Percentiles rank a stretch among this genome's conserved stretches.
These are phyloP conservation scores for Salisapilia sapeloensis DNA, from an alignment of 352 stramenopile species.

Conservation along the genomic window DNA sequence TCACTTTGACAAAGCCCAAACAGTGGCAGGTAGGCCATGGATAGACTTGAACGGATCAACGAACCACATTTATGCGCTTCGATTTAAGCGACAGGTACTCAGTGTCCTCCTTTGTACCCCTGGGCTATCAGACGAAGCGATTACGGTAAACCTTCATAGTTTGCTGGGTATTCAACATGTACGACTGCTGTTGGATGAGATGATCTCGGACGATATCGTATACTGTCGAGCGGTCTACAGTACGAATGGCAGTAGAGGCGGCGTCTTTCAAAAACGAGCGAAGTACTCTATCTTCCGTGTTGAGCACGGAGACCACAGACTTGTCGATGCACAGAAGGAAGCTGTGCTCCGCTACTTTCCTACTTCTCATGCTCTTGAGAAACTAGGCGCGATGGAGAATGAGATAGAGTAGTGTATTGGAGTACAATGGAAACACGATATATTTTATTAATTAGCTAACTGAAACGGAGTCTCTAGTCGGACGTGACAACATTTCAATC, in stretches of 20 bases:
- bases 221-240: constrained; percentile 25
- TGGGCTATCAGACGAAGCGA: constrained; percentile 31
- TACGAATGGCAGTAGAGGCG: too few species aligned
- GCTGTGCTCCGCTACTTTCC: neutral
- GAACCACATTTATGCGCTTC: constrained; percentile 31
- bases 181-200: constrained; percentile 40
- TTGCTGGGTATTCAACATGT: constrained; percentile 57
- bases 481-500: constrained; percentile 22
- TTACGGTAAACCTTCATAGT: constrained; percentile 60
- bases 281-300: neutral
- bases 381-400: neutral
- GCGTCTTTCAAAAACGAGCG: neutral
- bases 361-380: neutral
- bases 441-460: neutral
- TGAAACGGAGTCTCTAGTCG: constrained; percentile 7
- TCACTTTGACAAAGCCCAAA: constrained; percentile 38
- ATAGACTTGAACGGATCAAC: constrained; percentile 47
- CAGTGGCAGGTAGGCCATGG: constrained; percentile 48
- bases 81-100: constrained; percentile 59
- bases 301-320: neutral
- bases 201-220: constrained; percentile 38
- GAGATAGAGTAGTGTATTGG: neutral
- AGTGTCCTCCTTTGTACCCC: constrained; percentile 67
- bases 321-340: neutral
- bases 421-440: neutral